Evolutionary conservation across 1,284 basidiomycete genomes (phyloP).

Genomic region (Ganoderma meredithae): DNA sequence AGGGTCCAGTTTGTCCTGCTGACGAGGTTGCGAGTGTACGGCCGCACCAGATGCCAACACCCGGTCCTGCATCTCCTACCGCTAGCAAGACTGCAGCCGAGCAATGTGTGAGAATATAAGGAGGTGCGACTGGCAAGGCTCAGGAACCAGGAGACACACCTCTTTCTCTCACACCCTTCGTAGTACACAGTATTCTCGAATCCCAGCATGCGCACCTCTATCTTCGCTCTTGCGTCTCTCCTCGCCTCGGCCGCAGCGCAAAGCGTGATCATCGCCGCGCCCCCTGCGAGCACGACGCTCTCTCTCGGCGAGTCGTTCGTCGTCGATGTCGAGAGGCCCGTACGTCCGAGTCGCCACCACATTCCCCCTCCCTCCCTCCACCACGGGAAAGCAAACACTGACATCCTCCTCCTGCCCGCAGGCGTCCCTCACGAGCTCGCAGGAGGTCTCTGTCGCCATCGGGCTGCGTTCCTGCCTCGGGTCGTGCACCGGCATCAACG

Average conservation of each 20-base stretch:
- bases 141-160: neutral
- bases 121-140: neutral
- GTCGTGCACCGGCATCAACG: slow-evolving; percentile 37
- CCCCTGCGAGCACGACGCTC: slow-evolving; percentile 20
- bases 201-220: slow-evolving; percentile 9
- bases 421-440: slow-evolving; percentile 46
- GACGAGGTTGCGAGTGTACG: neutral
- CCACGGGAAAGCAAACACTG: neutral
- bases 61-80: neutral
- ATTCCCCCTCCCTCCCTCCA: too few relatives aligned
- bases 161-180: neutral
- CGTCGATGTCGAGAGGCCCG: slow-evolving; percentile 27
- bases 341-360: neutral
- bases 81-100: neutral
- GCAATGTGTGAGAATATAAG: neutral
- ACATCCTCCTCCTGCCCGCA: slow-evolving; percentile 23
- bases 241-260: slow-evolving; percentile 18
- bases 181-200: neutral
- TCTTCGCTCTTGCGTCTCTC: slow-evolving; percentile 11
- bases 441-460: slow-evolving; percentile 54
- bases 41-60: neutral
- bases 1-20: neutral
- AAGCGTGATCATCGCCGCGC: slow-evolving; percentile 19
- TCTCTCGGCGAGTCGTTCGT: slow-evolving; percentile 20
- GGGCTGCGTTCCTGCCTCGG: slow-evolving; percentile 44